A percentile compares a stretch with the other conserved stretches of the same genome.
Conservation (phyloP, 2,329 filamentous ascomycete genomes). For the Epichloe sp. region DNA sequence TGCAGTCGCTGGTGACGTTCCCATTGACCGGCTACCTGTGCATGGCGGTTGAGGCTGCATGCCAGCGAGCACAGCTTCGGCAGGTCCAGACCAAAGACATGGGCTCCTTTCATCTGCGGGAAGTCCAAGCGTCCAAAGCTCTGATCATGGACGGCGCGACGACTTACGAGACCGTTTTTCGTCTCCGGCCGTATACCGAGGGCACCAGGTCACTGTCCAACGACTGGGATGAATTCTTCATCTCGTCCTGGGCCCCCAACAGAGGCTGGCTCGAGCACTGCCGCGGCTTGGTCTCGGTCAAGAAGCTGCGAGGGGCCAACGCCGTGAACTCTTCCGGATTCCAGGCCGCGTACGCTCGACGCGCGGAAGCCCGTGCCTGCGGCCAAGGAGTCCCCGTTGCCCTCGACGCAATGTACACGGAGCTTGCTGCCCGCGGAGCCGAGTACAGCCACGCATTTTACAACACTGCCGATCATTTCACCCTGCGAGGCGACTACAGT, state of each 20-base stretch:
- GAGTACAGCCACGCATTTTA: conserved; percentile 15
- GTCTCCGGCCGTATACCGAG: conserved; percentile 14
- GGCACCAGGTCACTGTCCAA: conserved; percentile 23
- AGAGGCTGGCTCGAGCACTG: conserved; percentile 47
- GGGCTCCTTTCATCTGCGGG: conserved; percentile 10
- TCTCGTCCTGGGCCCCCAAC: conserved; percentile 38
- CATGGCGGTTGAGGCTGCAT: conserved; percentile 36
- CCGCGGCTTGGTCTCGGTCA: conserved; percentile 33
- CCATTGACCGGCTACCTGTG: conserved; percentile 39
- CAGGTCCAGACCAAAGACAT: conserved; percentile 12
- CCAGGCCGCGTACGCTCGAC: neutral
- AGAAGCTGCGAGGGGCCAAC: conserved; percentile 7
- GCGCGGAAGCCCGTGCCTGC: neutral
- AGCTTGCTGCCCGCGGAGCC: conserved; percentile 14
- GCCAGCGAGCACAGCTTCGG: conserved; percentile 19
- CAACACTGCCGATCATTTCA: conserved; percentile 9
- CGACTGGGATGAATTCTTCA: conserved; percentile 41
- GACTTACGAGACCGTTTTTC: conserved; percentile 14
- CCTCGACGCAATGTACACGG: conserved; percentile 12
- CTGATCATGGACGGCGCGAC: conserved; percentile 14
- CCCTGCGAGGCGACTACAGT: conserved; percentile 15
- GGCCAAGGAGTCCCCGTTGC: conserved; percentile 4
- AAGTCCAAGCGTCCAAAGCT: conserved; percentile 15
- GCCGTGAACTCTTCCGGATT: conserved; percentile 7
- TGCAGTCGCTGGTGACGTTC: conserved; percentile 43